phyloP scores from a whole-genome alignment of 768 basidiomycete species.

The Russula sp. region DNA sequence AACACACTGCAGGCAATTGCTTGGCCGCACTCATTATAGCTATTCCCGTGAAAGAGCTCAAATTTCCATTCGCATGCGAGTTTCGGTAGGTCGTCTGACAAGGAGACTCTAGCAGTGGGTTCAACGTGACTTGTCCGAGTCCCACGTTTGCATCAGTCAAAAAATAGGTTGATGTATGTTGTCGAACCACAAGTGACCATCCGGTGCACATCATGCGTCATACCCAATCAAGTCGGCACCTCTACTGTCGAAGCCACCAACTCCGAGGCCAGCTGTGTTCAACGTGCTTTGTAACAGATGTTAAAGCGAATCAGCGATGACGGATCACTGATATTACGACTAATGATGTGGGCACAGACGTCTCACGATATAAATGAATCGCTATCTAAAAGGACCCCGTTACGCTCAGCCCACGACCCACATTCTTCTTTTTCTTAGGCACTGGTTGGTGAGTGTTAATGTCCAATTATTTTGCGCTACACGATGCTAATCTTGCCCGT shows the following conservation, averaged over 20 bases:
- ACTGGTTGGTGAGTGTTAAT: slow-evolving; percentile 23
- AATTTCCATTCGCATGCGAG: not conserved
- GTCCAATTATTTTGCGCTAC: not conserved
- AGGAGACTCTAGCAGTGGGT: not conserved
- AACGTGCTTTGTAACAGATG: not conserved
- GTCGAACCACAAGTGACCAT: too few relatives aligned
- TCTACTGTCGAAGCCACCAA: not conserved
- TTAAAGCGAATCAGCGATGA: not conserved
- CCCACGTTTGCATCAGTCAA: not conserved
- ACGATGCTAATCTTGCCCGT: not conserved
- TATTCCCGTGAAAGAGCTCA: not conserved
- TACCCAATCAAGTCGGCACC: not conserved
- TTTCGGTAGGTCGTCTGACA: not conserved
- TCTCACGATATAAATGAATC: not conserved
- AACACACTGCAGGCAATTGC: not conserved
- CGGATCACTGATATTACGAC: not conserved
- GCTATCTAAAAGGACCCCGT: not conserved
- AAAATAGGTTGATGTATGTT: not conserved
- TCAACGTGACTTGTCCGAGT: not conserved
- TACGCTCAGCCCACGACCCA: slow-evolving; percentile 1
- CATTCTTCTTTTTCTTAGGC: slow-evolving; percentile 3
- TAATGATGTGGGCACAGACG: not conserved
- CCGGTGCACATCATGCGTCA: not conserved
- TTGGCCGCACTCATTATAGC: not conserved
- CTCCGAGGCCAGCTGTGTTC: not conserved